Percentiles rank a stretch among this genome's conserved stretches.
phyloP scores from a whole-genome alignment of 1,284 basidiomycete genomes.

The Trichosporon inkin region DNA sequence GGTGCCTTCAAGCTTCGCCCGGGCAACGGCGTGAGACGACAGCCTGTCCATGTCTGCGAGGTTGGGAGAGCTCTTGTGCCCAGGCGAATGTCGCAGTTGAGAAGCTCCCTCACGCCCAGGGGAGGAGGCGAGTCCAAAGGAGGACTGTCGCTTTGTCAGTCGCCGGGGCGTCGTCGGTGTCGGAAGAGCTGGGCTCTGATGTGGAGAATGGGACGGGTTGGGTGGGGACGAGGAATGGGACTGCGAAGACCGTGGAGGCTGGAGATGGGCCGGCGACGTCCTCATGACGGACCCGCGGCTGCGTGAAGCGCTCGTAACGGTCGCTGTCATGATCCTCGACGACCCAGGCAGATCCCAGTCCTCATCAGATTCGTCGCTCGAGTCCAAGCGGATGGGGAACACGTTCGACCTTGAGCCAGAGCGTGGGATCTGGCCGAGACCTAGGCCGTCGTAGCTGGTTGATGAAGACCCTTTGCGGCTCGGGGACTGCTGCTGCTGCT shows the following conservation, averaged over 20 bases:
- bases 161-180: neutral
- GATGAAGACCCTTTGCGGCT: constrained; percentile 9
- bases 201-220: constrained; percentile 1
- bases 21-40: neutral
- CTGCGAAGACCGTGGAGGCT: constrained; percentile 14
- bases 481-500: too few species aligned
- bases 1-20: neutral
- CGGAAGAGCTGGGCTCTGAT: neutral
- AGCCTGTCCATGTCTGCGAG: constrained; percentile 8
- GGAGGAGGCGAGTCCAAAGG: neutral
- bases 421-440: neutral
- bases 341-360: constrained; percentile 23
- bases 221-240: constrained; percentile 14
- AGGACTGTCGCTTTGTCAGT: neutral
- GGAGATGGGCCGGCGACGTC: constrained; percentile 7
- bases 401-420: neutral
- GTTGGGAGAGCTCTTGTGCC: constrained; percentile 15
- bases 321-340: constrained; percentile 10
- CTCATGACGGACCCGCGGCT: neutral
- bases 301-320: neutral
- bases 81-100: constrained; percentile 7
- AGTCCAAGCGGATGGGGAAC: constrained; percentile 9
- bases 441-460: neutral
- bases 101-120: neutral
- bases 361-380: constrained; percentile 22